Evolutionary conservation across 139 green algal genomes (phyloP).

Genomic region (Chlamydomonas asymmetrica): DNA sequence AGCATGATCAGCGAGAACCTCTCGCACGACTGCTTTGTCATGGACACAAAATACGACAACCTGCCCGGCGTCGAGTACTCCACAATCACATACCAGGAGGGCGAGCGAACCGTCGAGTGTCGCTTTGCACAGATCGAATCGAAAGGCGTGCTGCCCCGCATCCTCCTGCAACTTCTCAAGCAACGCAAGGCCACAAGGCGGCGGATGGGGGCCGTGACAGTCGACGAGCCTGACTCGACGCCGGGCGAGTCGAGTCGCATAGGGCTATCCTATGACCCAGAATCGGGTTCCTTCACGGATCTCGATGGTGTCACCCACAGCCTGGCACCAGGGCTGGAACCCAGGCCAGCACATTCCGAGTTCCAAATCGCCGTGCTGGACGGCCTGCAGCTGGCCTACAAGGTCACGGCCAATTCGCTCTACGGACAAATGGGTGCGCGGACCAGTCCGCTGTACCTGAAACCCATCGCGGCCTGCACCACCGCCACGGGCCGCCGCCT

Average conservation of each 20-base stretch:
- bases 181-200: slow-evolving; percentile 8
- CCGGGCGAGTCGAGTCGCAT: too few relatives aligned
- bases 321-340: too few relatives aligned
- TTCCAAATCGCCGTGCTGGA: slow-evolving; percentile 30
- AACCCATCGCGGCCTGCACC: slow-evolving; percentile 29
- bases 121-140: neutral
- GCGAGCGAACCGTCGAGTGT: neutral
- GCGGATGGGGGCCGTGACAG: neutral
- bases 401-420: slow-evolving; percentile 29
- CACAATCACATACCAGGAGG: slow-evolving; percentile 4
- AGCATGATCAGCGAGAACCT: slow-evolving; percentile 33
- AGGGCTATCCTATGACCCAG: too few relatives aligned
- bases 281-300: too few relatives aligned
- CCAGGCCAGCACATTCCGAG: neutral
- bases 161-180: slow-evolving; percentile 8
- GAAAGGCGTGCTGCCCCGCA: slow-evolving; percentile 14
- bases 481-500: slow-evolving; percentile 21
- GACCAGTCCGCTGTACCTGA: slow-evolving; percentile 19
- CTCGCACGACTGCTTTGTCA: slow-evolving; percentile 19
- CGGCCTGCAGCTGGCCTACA: slow-evolving; percentile 36
- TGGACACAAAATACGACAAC: slow-evolving; percentile 11
- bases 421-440: slow-evolving; percentile 24
- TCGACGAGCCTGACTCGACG: neutral
- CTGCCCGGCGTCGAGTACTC: slow-evolving; percentile 23
- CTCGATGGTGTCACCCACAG: too few relatives aligned